Base-by-base conservation (phyloP, 2,329 filamentous ascomycete genomes). In the Aspergillus sp. region DNA sequence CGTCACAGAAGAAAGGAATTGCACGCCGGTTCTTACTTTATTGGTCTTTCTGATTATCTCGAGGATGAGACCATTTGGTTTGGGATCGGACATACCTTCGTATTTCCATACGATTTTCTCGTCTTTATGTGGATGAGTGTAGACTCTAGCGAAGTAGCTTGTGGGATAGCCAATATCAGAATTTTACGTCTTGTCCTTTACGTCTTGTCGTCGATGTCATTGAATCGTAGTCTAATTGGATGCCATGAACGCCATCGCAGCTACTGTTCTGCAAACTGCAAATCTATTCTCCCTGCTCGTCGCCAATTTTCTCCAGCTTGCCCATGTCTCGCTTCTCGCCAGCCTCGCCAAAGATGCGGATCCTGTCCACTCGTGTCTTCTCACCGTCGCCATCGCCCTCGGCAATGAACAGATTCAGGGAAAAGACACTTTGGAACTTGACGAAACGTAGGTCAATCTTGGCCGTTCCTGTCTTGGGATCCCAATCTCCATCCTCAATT, bases 401-500 rank as follows among this genome's bases (percentile, higher is more conserved):
- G 54, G 90, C 90, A 35, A 99, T 87, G 73, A 97, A 99, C 11
- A 99, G 67, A 17, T 96, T 89, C 67, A 99, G 72, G 61, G 88
- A 95, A 59, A 86, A 89, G 54, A 97, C 90, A 71, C 92, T 96
- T 78, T 98, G 95, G 81, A 98, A 99, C 79, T 97, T 97, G 77
- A 99, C 95, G 70, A 93, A 97, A 14, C 93, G 90, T 67, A 98
- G 78, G 45, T 83, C 77, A 54, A 93, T 78, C 67, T 82, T 90
- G 14, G 86, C 89, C 8, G 90, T 93, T 52, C 87, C 89, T 14
- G 90, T 86, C 45, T 82, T 80, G 50, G 70, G 60, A 73, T 92
- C 90, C 93, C 95, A 99, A 70, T 96, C 91, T 52, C 84, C 82
- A 46, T 87, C 80, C 60, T 83, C 81, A 44, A 99, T 82, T 67